Evolutionary conservation across 179 eudicot genomes (phyloP), one percentile per base, ranked within the genome.

Genomic region (Beta lomatogona): DNA sequence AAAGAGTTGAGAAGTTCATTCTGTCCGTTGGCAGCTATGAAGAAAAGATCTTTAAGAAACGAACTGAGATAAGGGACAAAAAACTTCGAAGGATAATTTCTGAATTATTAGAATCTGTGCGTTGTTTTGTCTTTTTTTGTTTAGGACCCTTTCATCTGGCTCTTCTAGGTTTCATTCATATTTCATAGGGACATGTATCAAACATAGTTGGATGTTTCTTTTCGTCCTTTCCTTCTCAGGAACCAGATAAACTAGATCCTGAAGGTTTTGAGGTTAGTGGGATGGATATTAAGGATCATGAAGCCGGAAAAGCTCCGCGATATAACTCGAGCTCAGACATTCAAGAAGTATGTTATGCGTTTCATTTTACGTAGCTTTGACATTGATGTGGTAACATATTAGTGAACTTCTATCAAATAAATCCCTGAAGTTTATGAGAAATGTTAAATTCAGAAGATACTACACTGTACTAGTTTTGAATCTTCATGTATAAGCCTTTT

Each of bases 1-100:
- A 86, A 79, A 78, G 94, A 55, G 89, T 92, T 7, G 97, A 92
- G 79, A 92, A 83, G 77, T 90, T 92, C 48, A 87, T 92, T 5
- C 89, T 90, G 25, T 31, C 68, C 0, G 90, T 90, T n/a, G 92
- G 93, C 2, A 28, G 59, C 16, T 89, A 73, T 14, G 94, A 92
- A 75, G 94, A 90, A 6, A 75, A 74, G 16, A 88, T 92, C 7
- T 91, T 92, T 68, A 81, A 72, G 77, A 90, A 88, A 77, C 82
- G 97, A 69, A 48, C 88, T 0, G 86, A 79, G 22, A 9, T 89
- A 5, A 80, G 73, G 52, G 91, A 89, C 4, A 55, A 75, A 9
- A 77, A 15, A 64, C 71, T 81, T 8, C 83, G 80, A 77, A 71
- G 82, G 75, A 79, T 87, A 14, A 54, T 82, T 8, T 36, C 74